phyloP scores from a whole-genome alignment of 805 yeast species.

The Crinitomyces ghanaensis region DNA sequence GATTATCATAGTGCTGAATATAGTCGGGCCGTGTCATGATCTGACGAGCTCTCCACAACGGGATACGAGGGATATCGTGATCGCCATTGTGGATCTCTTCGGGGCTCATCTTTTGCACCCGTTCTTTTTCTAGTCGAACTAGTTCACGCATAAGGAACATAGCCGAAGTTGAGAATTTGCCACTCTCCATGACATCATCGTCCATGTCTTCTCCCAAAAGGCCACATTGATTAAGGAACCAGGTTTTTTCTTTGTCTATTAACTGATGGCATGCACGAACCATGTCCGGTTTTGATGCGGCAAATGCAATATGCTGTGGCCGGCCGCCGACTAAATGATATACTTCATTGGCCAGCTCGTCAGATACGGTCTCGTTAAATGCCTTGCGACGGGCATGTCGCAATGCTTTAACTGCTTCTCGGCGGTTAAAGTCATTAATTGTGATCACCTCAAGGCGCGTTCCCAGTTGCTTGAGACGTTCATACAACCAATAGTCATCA shows the following conservation, averaged over 20 bases:
- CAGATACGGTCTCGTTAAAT: constrained; percentile 32
- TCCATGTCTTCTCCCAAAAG: constrained; percentile 70
- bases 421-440: constrained; percentile 45
- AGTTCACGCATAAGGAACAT: constrained; percentile 61
- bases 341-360: constrained; percentile 37
- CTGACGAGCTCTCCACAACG: constrained; percentile 75
- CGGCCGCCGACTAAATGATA: constrained; percentile 72
- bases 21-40: constrained; percentile 78
- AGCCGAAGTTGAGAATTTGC: constrained; percentile 64
- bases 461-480: constrained; percentile 56
- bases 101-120: constrained; percentile 15
- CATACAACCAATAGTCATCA: constrained; percentile 83
- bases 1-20: constrained; percentile 60
- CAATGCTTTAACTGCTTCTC: constrained; percentile 45
- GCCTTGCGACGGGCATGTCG: constrained; percentile 35
- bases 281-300: constrained; percentile 25
- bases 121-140: constrained; percentile 49
- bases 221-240: constrained; percentile 80
- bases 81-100: constrained; percentile 22
- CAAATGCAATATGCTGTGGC: constrained; percentile 70
- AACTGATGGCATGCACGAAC: constrained; percentile 53
- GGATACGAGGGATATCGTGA: constrained; percentile 58
- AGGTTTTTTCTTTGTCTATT: constrained; percentile 70
- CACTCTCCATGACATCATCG: constrained; percentile 79
- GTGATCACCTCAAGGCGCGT: constrained; percentile 66